Evolutionary conservation across 108 stramenopile genomes (phyloP).

Genomic region (Aurantiochytrium sp.): DNA sequence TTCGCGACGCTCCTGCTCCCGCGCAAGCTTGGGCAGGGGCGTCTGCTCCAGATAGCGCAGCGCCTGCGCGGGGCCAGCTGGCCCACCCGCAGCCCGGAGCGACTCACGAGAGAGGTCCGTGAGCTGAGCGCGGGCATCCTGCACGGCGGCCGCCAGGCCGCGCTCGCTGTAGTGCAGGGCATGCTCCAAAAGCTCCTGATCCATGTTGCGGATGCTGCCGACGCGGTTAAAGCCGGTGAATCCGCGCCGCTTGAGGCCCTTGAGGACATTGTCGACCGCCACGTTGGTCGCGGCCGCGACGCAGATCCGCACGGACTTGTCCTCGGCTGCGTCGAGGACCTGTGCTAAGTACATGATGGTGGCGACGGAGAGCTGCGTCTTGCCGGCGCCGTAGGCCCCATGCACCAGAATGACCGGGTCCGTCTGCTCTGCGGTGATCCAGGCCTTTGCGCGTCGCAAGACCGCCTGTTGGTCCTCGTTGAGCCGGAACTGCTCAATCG

Average conservation of each 20-base stretch:
- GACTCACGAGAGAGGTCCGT: background rate
- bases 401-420: background rate
- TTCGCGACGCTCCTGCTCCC: background rate
- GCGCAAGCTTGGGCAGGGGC: background rate
- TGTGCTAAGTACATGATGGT: background rate
- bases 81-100: too few relatives aligned
- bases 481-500: background rate
- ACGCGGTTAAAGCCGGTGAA: background rate
- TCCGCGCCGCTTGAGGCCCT: background rate
- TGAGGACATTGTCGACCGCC: slow-evolving; percentile 15
- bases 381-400: background rate
- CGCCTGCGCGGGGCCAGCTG: background rate
- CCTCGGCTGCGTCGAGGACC: background rate
- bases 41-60: background rate
- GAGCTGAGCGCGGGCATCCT: background rate
- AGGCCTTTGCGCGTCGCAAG: background rate
- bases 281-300: background rate
- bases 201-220: background rate
- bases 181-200: background rate
- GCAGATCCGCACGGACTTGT: background rate
- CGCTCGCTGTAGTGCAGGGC: background rate
- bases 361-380: background rate
- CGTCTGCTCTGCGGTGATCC: background rate
- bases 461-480: background rate
- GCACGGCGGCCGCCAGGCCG: background rate